phyloP scores from a whole-genome alignment of 176 grass and related monocot species.

The Triticum aestivum region IWGSC_CS_RefSeq_v2.1 NC_057808.1:303907441-303907940 shows the following conservation, averaged over 20 bases:
- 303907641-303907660: not conserved
- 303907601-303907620: not conserved
- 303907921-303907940: not conserved
- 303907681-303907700: not conserved
- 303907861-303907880: not conserved
- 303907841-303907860: not conserved
- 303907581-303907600: not conserved
- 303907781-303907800: too few species aligned
- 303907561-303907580: not conserved
- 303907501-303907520: constrained; percentile 52
- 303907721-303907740: not conserved
- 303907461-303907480: constrained; percentile 29
- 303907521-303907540: constrained; percentile 27
- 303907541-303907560: not conserved
- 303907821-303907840: not conserved
- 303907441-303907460: constrained; percentile 14
- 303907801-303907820: not conserved
- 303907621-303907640: not conserved
- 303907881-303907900: not conserved
- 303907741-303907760: too few species aligned
- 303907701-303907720: not conserved
- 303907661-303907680: not conserved
- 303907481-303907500: constrained; percentile 48
- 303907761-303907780: too few species aligned
- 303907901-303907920: not conserved